Conservation (phyloP, 257 asterid species). For the Nicotiana sylvestris region DNA sequence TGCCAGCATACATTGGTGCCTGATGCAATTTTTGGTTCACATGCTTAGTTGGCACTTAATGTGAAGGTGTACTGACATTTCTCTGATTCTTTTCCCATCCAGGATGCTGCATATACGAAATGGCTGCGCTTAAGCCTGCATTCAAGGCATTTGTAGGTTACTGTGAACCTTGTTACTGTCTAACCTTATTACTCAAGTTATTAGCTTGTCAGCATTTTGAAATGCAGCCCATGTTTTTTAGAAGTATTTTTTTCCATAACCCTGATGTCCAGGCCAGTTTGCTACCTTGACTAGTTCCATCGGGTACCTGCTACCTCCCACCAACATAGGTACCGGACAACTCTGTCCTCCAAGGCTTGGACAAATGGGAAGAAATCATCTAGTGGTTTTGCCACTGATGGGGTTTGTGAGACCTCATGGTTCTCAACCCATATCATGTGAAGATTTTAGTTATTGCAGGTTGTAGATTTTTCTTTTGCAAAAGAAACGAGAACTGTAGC, state of each 20-base stretch:
- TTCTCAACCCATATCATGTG: not conserved
- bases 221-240: not conserved
- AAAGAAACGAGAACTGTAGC: not conserved
- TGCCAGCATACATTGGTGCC: not conserved
- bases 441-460: not conserved
- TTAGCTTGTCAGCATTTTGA: not conserved
- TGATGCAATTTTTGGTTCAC: not conserved
- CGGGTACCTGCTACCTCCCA: too few relatives aligned
- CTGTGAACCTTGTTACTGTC: conserved; percentile 6
- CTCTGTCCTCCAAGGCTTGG: too few relatives aligned
- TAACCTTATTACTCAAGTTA: not conserved
- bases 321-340: too few relatives aligned
- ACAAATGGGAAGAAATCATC: too few relatives aligned
- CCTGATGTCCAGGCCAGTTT: too few relatives aligned
- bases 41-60: not conserved
- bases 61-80: conserved; percentile 16
- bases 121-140: conserved; percentile 87
- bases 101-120: conserved; percentile 95
- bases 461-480: not conserved
- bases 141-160: conserved; percentile 95
- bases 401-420: too few relatives aligned
- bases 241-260: not conserved
- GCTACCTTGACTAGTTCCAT: too few relatives aligned
- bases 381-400: too few relatives aligned
- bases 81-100: conserved; percentile 22